Conservation (phyloP, 1,284 basidiomycete genomes). For the Erythrobasidium hasegawianum region DNA sequence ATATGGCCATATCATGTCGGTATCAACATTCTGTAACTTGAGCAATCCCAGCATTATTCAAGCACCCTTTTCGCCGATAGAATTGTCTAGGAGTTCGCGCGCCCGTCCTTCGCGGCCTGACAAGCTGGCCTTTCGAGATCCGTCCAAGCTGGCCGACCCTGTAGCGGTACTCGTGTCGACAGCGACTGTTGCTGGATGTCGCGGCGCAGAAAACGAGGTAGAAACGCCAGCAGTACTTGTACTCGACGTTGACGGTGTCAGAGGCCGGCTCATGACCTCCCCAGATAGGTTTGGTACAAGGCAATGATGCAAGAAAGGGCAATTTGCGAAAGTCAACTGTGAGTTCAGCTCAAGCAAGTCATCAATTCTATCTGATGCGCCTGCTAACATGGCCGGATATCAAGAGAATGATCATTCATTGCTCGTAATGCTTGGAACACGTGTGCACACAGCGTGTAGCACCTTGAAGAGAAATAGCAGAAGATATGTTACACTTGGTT, state of each 20-base stretch:
- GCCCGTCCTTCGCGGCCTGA: conserved; percentile 18
- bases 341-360: no score
- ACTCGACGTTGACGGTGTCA: background rate
- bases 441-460: background rate
- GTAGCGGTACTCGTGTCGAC: conserved; percentile 16
- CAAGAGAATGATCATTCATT: background rate
- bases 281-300: no score
- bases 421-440: background rate
- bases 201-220: background rate
- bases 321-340: no score
- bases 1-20: background rate
- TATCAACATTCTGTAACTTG: no score
- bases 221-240: background rate
- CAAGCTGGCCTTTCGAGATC: conserved; percentile 11
- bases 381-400: background rate
- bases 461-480: background rate
- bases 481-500: background rate
- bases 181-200: conserved; percentile 13
- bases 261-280: background rate
- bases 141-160: conserved; percentile 17
- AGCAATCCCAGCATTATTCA: background rate
- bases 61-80: conserved; percentile 26
- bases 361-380: no score
- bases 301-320: no score
- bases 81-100: conserved; percentile 28